These are phyloP conservation scores for Pestalotiopsis sp. DNA, from an alignment of 2,329 filamentous ascomycete genomes.

Conservation along the genomic window DNA sequence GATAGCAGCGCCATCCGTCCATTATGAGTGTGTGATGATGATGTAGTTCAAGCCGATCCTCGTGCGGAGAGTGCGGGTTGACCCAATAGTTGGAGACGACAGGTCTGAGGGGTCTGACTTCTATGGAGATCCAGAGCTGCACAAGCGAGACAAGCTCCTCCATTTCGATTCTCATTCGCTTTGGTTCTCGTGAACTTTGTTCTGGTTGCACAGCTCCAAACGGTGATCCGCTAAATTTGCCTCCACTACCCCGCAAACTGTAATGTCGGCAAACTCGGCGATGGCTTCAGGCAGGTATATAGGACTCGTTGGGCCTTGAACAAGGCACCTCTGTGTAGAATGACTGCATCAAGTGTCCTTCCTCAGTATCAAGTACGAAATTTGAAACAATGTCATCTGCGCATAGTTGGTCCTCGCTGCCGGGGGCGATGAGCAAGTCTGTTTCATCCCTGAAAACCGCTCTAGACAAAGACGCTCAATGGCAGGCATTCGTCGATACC, in stretches of 20 bases:
- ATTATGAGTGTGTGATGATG: no score
- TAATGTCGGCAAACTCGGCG: neutral
- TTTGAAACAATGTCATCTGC: neutral
- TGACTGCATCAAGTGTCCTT: neutral
- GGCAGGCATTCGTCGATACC: constrained; percentile 7
- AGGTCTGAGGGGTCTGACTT: no score
- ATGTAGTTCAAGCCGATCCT: no score
- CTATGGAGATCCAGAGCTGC: neutral
- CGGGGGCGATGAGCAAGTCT: neutral
- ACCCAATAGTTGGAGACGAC: neutral
- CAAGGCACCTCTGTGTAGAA: no score
- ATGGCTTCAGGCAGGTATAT: no score
- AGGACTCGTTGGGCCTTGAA: no score
- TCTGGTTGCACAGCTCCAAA: neutral
- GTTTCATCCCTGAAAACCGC: neutral
- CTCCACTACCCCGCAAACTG: neutral
- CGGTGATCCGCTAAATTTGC: neutral
- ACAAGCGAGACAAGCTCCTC: neutral
- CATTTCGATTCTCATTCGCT: neutral
- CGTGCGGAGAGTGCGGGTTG: neutral
- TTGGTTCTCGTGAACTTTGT: neutral
- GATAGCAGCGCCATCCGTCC: no score
- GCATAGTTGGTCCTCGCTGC: neutral
- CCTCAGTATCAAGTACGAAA: no score
- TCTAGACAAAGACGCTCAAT: neutral